These are phyloP conservation scores for Nakazawaea holstii DNA, from an alignment of 805 yeast genomes.

Conservation along the genomic window DNA sequence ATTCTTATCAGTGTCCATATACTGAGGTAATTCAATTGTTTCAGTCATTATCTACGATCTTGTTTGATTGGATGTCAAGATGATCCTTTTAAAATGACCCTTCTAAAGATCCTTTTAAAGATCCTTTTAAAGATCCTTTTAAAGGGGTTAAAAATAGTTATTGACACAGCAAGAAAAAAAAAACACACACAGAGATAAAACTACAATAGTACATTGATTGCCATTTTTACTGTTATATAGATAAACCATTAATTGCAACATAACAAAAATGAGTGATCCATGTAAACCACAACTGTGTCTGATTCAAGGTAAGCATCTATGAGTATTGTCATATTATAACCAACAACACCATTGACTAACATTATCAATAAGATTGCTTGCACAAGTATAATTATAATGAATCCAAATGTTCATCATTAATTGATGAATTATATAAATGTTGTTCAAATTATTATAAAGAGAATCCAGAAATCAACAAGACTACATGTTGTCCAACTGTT, in stretches of 20 bases:
- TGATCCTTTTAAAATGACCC: neutral
- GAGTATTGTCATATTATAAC: neutral
- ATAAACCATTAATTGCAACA: neutral
- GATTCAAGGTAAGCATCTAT: constrained; percentile 52
- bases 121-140: neutral
- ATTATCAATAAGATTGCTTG: constrained; percentile 48
- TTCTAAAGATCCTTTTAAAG: neutral
- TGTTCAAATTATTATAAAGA: constrained; percentile 61
- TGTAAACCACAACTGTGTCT: constrained; percentile 81
- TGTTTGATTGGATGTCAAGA: too few species aligned
- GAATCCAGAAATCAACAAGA: constrained; percentile 52
- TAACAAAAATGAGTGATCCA: constrained; percentile 27
- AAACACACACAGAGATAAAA: neutral
- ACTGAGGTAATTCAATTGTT: neutral
- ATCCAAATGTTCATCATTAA: constrained; percentile 61
- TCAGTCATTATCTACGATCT: too few species aligned
- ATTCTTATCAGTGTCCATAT: neutral
- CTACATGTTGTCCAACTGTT: constrained; percentile 79
- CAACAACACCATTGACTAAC: neutral
- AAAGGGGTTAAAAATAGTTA: neutral
- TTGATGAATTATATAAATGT: constrained; percentile 70
- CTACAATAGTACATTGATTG: neutral
- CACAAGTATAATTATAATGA: constrained; percentile 61
- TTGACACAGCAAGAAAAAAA: neutral
- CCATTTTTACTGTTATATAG: neutral